Base-by-base conservation (phyloP, 1,139 yeast genomes). In the Oligophagozyma castellii region DNA sequence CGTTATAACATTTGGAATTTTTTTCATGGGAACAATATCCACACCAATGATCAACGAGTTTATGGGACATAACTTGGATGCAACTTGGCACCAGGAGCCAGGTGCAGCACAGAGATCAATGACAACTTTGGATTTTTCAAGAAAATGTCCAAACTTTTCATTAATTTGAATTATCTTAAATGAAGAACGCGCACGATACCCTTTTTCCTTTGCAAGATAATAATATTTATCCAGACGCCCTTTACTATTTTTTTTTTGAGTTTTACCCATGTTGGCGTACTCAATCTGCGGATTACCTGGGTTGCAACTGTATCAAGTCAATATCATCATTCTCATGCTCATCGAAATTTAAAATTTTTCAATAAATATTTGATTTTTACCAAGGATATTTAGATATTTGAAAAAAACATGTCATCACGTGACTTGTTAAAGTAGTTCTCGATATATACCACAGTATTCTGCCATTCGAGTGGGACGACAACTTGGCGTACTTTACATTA, bases 1-100 rank as follows among this genome's bases (percentile, higher is more conserved):
- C 2, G 95, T 76, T 36, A 84, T 86, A 45, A 80, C 81, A 50
- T 89, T 86, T 13, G 96, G 95, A 52, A 89, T 67, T 7, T 95
- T 77, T 54, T 83, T 86, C 61, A 89, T 89, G 12, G 95, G 96
- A 16, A 86, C 98, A 46, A 89, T 77, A 69, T 89, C 99, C 19
- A 92, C 98, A 53, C 98, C 99, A 34, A 89, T 83, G 46, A 89
- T 86, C 42, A 89, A 65, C 1, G 96, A 83, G 56, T 84, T 84
- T 5, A 86, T 63, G 2, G 96, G 95, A 59, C 96, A 86, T 34
- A 83, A 58, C 39, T 83, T 83, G 3, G 93, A 73, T 1, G 98
- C 98, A 24, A 92, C 98, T 59, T 89, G 99, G 67, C 98, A 89
- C 96, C 98, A 89, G 3, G 95, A 84, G 35, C 99, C 99, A 19